Evolutionary conservation across 352 stramenopile genomes (phyloP).

Genomic region (Phytopythium chamaehyphon): DNA sequence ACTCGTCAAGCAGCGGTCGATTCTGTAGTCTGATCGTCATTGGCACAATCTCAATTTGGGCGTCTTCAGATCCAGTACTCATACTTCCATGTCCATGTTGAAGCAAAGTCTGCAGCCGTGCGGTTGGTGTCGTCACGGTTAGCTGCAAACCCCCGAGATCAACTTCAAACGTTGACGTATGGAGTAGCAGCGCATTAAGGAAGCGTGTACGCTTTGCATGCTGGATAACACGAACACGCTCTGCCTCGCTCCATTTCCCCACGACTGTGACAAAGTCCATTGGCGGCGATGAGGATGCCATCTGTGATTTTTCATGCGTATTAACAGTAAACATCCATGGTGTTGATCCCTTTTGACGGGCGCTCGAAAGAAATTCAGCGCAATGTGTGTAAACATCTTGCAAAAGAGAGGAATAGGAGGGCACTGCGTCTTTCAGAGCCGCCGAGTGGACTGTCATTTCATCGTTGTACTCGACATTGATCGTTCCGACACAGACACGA

Average conservation of each 20-base stretch:
- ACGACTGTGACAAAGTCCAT: conserved; percentile 4
- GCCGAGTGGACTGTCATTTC: background rate
- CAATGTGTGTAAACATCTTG: conserved; percentile 46
- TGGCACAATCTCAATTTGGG: conserved; percentile 5
- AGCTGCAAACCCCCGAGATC: conserved; percentile 41
- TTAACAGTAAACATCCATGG: too few relatives aligned
- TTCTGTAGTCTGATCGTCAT: conserved; percentile 41
- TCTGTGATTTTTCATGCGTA: too few relatives aligned
- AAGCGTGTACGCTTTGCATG: conserved; percentile 36
- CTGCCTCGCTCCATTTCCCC: conserved; percentile 12
- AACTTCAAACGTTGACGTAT: conserved; percentile 48
- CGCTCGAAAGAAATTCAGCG: conserved; percentile 23
- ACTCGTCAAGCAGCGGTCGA: conserved; percentile 48
- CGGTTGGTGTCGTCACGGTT: conserved; percentile 40
- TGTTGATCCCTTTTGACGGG: too few relatives aligned
- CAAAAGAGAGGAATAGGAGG: conserved; percentile 35
- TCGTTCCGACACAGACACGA: conserved; percentile 47
- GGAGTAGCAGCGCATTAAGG: conserved; percentile 49
- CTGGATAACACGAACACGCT: conserved; percentile 15
- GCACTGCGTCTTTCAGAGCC: background rate
- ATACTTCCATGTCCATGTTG: background rate
- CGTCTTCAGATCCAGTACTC: background rate
- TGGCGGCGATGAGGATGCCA: conserved; percentile 1
- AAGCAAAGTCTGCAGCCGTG: conserved; percentile 25
- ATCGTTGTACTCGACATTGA: conserved; percentile 66